Evolutionary conservation across 1,139 yeast species (phyloP).

Genomic region (Magnusiomyces ingens): DNA sequence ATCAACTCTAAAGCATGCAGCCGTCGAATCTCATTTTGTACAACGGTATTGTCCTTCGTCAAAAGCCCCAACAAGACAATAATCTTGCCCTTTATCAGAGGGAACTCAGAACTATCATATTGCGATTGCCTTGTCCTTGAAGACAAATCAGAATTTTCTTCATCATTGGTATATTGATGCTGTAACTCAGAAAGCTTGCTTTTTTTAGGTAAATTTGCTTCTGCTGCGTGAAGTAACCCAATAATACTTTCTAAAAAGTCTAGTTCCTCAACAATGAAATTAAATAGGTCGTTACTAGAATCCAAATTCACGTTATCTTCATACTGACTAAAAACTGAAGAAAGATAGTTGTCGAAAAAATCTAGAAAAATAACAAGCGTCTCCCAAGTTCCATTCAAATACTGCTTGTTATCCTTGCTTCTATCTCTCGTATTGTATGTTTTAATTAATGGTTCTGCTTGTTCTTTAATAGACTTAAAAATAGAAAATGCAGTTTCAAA

Average conservation of each 20-base stretch:
- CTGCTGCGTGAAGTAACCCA: conserved; percentile 23
- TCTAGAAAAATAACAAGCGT: no score
- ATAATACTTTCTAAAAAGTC: conserved; percentile 15
- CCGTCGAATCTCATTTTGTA: conserved; percentile 63
- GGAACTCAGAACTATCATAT: conserved; percentile 23
- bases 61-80: conserved; percentile 32
- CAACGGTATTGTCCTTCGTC: conserved; percentile 40
- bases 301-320: no score
- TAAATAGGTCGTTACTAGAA: conserved; percentile 3
- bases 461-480: neutral
- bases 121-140: neutral
- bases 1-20: conserved; percentile 64
- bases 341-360: no score
- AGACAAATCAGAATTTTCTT: neutral
- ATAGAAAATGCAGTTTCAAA: neutral
- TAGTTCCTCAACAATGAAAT: conserved; percentile 3
- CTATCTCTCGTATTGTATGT: conserved; percentile 16
- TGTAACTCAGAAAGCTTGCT: conserved; percentile 24
- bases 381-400: neutral
- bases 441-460: conserved; percentile 1
- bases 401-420: conserved; percentile 14
- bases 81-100: conserved; percentile 27
- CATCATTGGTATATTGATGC: conserved; percentile 1
- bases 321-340: no score
- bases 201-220: conserved; percentile 23